These are phyloP conservation scores for Arthrinium puccinioides DNA, from an alignment of 2,329 filamentous ascomycete species.

Conservation along the genomic window DNA sequence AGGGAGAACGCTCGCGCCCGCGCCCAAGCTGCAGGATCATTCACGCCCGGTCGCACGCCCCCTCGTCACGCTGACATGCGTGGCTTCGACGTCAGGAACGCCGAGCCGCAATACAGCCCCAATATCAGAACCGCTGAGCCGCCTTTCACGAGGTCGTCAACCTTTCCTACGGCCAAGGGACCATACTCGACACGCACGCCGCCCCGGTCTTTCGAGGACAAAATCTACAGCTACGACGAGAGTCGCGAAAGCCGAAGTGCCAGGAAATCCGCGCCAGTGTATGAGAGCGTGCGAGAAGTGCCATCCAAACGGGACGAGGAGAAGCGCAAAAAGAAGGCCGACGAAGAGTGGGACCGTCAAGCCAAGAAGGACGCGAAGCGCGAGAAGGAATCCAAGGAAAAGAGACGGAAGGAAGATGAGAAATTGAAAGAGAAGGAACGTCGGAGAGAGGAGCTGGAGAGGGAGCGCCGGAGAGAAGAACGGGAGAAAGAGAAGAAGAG, in stretches of 20 bases:
- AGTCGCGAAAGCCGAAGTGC: conserved; percentile 11
- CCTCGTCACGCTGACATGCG: conserved; percentile 3
- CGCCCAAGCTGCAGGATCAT: background rate
- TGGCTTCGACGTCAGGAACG: conserved; percentile 3
- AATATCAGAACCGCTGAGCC: conserved; percentile 5
- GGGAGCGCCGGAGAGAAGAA: conserved; percentile 16
- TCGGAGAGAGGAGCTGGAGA: conserved; percentile 23
- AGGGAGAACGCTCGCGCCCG: conserved; percentile 26
- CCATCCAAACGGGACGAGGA: conserved; percentile 32
- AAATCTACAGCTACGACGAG: conserved; percentile 5
- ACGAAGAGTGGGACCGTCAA: conserved; percentile 8
- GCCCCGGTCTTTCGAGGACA: conserved; percentile 5
- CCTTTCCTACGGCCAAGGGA: conserved; percentile 1
- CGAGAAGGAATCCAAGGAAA: conserved; percentile 21
- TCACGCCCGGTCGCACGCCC: conserved; percentile 4
- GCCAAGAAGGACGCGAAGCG: conserved; percentile 13
- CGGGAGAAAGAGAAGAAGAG: conserved; percentile 16
- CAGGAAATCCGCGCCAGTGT: conserved; percentile 9
- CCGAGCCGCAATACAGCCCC: background rate
- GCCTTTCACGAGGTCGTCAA: background rate
- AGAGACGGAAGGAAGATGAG: conserved; percentile 18
- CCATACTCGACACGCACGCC: conserved; percentile 5
- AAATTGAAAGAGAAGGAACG: conserved; percentile 25
- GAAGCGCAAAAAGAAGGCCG: conserved; percentile 20
- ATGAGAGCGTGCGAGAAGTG: conserved; percentile 31